A percentile compares a stretch with the other conserved stretches of the same genome.
These are phyloP conservation scores for Fusarium coffeatum DNA, from an alignment of 2,329 filamentous ascomycete genomes.

Conservation along the genomic window DNA sequence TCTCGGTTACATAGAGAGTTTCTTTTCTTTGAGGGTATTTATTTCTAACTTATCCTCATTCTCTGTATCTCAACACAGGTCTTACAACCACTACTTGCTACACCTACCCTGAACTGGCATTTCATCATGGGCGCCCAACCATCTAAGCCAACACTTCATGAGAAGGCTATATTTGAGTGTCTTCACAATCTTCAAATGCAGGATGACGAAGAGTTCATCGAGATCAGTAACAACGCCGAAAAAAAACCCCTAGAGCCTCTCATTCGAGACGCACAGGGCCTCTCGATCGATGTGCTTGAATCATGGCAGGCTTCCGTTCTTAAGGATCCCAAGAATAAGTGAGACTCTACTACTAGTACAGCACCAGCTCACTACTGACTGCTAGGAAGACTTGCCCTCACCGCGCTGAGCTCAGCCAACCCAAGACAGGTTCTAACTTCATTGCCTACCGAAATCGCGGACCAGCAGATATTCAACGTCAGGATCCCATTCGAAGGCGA, in stretches of 20 bases:
- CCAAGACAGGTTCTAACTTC: conserved; percentile 74
- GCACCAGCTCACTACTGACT: conserved; percentile 1
- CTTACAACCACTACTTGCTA: neutral
- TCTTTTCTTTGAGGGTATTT: neutral
- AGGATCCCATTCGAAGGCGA: conserved; percentile 83
- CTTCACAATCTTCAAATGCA: conserved; percentile 60
- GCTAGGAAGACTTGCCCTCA: conserved; percentile 73
- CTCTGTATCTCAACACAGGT: neutral
- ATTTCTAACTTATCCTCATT: neutral
- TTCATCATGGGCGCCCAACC: conserved; percentile 58
- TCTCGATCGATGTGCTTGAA: conserved; percentile 64
- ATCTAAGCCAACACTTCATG: conserved; percentile 54
- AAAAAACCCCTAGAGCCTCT: conserved; percentile 34
- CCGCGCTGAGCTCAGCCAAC: conserved; percentile 75
- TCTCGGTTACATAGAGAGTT: neutral
- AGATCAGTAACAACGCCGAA: conserved; percentile 56
- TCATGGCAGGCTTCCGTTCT: conserved; percentile 72
- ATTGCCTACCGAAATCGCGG: conserved; percentile 69
- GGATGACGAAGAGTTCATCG: conserved; percentile 65
- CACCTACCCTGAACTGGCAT: neutral
- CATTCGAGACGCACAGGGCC: conserved; percentile 53
- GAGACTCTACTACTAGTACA: conserved; percentile 10
- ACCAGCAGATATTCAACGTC: conserved; percentile 86
- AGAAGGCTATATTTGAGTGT: conserved; percentile 60
- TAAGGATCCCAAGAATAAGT: conserved; percentile 74